Evolutionary conservation across 2,329 filamentous ascomycete genomes (phyloP), one percentile per base, ranked within the genome.

Genomic region (Leptographium wingfieldii): DNA sequence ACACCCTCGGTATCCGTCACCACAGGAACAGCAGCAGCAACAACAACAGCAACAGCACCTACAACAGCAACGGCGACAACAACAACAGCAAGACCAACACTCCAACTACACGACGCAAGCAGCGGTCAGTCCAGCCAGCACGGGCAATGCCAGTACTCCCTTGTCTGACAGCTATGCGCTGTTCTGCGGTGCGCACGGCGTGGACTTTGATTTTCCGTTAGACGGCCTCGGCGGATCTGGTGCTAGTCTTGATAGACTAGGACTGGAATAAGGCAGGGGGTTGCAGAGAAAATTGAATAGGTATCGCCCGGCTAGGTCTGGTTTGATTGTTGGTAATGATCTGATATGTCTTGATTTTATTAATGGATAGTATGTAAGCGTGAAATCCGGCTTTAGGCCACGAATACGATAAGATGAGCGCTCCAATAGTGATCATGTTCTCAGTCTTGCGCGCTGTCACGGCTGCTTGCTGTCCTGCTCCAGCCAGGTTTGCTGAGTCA

Each of bases 401-500:
- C 12, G 14, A 40, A 40, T 16, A 40, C 38, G 38, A 16, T 40
- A 6, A 16, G 38, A 40, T 16, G 38, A 40, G 38, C 14, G 38
- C 38, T 40, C 38, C 10, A 35, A 9, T 2, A 35, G 7, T 5
- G 6, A 11, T 35, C 10, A 9, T 10, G 9, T 10, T 35, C 5
- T 31, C 22, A 22, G 22, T 22, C 22, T 35, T 35, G 6, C 33
- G 6, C 33, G 33, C 33, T 6, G 33, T 35, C 33, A 43, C 46
- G 54, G 35, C 54, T 56, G 7, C 35, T 31, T 31, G 38, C 63
- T 63, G 43, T 66, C 67, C 22, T n/a, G 56, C 29, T 69, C 73
- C 73, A 79, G 48, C 29, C 16, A 14, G 61, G 66, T 69, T 65
- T 85, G 48, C 29, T 16, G 27, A 62, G 66, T 69, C 65, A 85